These are phyloP conservation scores for Talaromyces wortmannii DNA, from an alignment of 495 filamentous ascomycete genomes.

Conservation along the genomic window DNA sequence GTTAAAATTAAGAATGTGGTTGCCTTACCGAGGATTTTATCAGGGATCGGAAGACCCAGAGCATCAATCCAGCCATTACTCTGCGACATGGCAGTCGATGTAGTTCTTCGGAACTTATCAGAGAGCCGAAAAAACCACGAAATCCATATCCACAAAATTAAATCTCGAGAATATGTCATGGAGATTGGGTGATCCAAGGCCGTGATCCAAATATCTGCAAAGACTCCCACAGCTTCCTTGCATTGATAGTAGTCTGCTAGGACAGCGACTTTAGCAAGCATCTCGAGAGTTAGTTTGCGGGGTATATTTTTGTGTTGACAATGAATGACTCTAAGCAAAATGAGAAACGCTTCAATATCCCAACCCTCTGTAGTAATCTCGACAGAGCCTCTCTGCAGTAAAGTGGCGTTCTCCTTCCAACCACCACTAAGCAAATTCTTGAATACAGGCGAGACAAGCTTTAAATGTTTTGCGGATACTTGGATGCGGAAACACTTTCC, in stretches of 20 bases:
- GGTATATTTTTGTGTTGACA: constrained; percentile 34
- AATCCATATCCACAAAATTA: constrained; percentile 31
- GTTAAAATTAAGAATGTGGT: not conserved
- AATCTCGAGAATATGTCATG: constrained; percentile 14
- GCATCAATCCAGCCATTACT: constrained; percentile 11
- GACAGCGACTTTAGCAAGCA: constrained; percentile 40
- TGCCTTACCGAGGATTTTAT: constrained; percentile 15
- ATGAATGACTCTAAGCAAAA: constrained; percentile 47
- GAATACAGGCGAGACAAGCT: constrained; percentile 40
- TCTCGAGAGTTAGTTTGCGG: constrained; percentile 26
- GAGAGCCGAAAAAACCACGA: constrained; percentile 23
- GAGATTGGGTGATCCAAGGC: constrained; percentile 12
- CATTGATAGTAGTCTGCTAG: constrained; percentile 47
- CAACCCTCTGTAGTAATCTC: constrained; percentile 27
- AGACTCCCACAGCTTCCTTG: constrained; percentile 30
- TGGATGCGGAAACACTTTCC: constrained; percentile 15
- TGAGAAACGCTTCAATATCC: constrained; percentile 35
- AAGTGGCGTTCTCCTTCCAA: constrained; percentile 28
- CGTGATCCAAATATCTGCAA: constrained; percentile 36
- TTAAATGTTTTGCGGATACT: constrained; percentile 46
- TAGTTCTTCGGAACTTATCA: constrained; percentile 11
- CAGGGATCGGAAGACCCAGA: constrained; percentile 22
- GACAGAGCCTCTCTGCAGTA: constrained; percentile 29
- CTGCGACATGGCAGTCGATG: constrained; percentile 14
- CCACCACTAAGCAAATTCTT: constrained; percentile 18